Percentiles rank a stretch among this genome's conserved stretches.
These are phyloP conservation scores for Panaeolus cyanescens DNA, from an alignment of 768 basidiomycete species.

Conservation along the genomic window DNA sequence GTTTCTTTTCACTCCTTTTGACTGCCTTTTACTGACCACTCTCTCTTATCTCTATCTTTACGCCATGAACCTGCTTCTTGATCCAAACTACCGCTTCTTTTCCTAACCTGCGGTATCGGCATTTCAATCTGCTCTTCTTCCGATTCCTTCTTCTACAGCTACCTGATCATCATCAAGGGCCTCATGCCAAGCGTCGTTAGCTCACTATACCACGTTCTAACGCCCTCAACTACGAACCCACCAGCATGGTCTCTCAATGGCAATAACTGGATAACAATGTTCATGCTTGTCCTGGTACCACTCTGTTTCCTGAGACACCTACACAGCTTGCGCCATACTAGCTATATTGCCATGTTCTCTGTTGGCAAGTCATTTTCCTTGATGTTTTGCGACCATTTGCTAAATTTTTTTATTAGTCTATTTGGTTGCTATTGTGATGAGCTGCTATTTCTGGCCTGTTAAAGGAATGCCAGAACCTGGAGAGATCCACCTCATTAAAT, in stretches of 20 bases:
- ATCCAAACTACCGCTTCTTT: not conserved
- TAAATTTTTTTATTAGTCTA: conserved; percentile 50
- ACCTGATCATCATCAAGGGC: conserved; percentile 90
- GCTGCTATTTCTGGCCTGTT: conserved; percentile 76
- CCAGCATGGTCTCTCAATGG: conserved; percentile 79
- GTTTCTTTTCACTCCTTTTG: no score
- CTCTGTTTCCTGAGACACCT: conserved; percentile 82
- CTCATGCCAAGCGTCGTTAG: conserved; percentile 90
- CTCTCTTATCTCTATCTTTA: not conserved
- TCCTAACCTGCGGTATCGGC: conserved; percentile 9
- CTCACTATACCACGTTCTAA: conserved; percentile 79
- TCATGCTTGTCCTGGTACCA: conserved; percentile 78
- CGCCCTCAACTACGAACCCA: conserved; percentile 61
- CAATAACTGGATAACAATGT: conserved; percentile 78
- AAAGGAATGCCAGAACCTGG: conserved; percentile 64
- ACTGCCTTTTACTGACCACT: not conserved
- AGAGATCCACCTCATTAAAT: conserved; percentile 69
- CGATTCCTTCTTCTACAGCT: conserved; percentile 43
- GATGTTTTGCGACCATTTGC: not conserved
- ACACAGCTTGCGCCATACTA: conserved; percentile 87
- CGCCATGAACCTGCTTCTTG: not conserved
- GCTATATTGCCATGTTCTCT: conserved; percentile 88
- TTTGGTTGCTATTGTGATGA: conserved; percentile 76
- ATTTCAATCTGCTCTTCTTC: no score
- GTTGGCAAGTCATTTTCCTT: conserved; percentile 59